Evolutionary conservation across 2,329 filamentous ascomycete genomes (phyloP).

Genomic region (Fusarium sp.): DNA sequence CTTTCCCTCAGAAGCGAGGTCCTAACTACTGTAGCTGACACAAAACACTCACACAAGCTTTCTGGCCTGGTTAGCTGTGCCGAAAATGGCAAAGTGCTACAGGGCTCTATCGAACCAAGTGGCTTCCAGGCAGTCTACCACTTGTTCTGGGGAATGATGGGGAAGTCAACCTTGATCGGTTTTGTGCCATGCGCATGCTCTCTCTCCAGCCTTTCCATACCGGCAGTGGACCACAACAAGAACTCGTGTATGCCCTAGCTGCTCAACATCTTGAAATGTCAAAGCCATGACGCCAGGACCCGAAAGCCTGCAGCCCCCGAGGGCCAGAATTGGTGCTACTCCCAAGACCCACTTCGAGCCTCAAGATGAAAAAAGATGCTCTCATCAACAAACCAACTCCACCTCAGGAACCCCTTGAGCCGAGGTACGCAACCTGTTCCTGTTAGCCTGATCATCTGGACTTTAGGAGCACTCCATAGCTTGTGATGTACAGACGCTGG

Average conservation of each 20-base stretch:
- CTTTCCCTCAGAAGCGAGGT: slow-evolving; percentile 2
- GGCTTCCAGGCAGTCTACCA: slow-evolving; percentile 15
- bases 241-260: background rate
- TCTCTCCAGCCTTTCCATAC: slow-evolving; percentile 12
- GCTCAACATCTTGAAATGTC: slow-evolving; percentile 8
- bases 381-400: slow-evolving; percentile 14
- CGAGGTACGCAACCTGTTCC: slow-evolving; percentile 23
- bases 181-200: slow-evolving; percentile 22
- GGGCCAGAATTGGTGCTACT: background rate
- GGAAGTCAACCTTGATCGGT: slow-evolving; percentile 19
- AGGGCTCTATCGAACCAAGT: slow-evolving; percentile 1
- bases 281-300: slow-evolving; percentile 17
- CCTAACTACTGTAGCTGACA: slow-evolving; percentile 6
- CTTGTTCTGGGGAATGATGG: slow-evolving; percentile 26
- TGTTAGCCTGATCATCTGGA: slow-evolving; percentile 13
- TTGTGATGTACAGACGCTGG: background rate
- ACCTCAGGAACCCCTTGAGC: slow-evolving; percentile 17
- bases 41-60: slow-evolving; percentile 25
- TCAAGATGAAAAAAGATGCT: slow-evolving; percentile 9
- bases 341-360: slow-evolving; percentile 22
- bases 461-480: slow-evolving; percentile 25
- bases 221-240: background rate
- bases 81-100: slow-evolving; percentile 32
- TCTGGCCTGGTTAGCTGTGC: slow-evolving; percentile 26
- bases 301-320: slow-evolving; percentile 12